Evolutionary conservation across 1,284 basidiomycete species (phyloP).

Genomic region (Porogramme epimiltina): DNA sequence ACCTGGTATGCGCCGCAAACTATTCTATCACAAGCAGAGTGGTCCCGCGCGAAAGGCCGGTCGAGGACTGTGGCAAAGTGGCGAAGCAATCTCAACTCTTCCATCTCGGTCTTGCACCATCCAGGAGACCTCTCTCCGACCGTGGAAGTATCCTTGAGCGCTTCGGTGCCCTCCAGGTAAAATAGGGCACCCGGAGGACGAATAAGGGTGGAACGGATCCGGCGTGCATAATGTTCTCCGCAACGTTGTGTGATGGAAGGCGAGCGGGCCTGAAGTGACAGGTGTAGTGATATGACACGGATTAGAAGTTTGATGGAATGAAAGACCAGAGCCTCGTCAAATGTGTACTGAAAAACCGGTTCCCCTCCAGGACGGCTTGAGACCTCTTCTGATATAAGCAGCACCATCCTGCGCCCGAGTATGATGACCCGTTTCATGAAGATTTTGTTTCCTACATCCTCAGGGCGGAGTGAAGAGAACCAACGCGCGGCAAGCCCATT

Average conservation of each 20-base stretch:
- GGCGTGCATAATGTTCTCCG: neutral
- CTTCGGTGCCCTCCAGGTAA: too few relatives aligned
- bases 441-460: neutral
- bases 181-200: too few relatives aligned
- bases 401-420: neutral
- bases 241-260: neutral
- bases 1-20: too few relatives aligned
- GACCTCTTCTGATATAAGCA: neutral
- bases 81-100: neutral
- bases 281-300: neutral
- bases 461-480: too few relatives aligned
- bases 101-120: slow-evolving; percentile 1
- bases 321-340: neutral
- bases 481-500: too few relatives aligned
- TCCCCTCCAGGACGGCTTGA: too few relatives aligned
- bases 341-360: neutral
- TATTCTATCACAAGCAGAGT: too few relatives aligned
- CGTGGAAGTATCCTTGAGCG: neutral
- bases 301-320: neutral
- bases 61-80: too few relatives aligned
- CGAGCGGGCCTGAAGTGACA: neutral
- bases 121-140: neutral
- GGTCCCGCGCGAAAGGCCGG: too few relatives aligned
- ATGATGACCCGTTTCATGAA: neutral
- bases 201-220: too few relatives aligned